These are phyloP conservation scores for Ambrosiella cleistominuta DNA, from an alignment of 2,329 filamentous ascomycete species.

Conservation along the genomic window DNA sequence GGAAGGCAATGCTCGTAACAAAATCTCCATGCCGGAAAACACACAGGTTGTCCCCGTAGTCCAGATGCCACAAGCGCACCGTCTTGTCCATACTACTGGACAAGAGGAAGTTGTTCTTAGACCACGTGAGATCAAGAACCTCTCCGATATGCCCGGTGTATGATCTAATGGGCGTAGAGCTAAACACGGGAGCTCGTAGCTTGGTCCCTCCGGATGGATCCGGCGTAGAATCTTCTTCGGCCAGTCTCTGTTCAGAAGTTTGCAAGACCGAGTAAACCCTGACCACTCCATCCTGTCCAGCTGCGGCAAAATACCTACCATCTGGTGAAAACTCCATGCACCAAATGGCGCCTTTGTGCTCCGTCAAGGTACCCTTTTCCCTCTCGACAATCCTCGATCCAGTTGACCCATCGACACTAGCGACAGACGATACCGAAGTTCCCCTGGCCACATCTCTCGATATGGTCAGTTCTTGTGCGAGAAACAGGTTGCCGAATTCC, in stretches of 20 bases:
- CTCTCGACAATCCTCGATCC: neutral
- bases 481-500: constrained; percentile 74
- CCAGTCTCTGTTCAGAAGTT: constrained; percentile 59
- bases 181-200: constrained; percentile 81
- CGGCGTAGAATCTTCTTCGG: constrained; percentile 48
- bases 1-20: constrained; percentile 86
- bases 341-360: constrained; percentile 55
- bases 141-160: constrained; percentile 73
- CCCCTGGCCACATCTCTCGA: constrained; percentile 17
- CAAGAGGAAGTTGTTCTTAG: constrained; percentile 93
- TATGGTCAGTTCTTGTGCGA: constrained; percentile 67
- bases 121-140: constrained; percentile 87
- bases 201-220: constrained; percentile 36
- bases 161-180: constrained; percentile 57
- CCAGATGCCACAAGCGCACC: constrained; percentile 84
- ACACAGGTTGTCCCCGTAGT: constrained; percentile 68
- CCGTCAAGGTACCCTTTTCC: constrained; percentile 22
- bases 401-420: neutral
- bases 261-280: constrained; percentile 80
- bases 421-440: neutral
- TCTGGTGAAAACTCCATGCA: constrained; percentile 84
- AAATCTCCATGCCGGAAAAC: constrained; percentile 92
- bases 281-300: constrained; percentile 71
- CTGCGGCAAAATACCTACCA: constrained; percentile 79
- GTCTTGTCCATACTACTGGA: constrained; percentile 98